A percentile compares a stretch with the other conserved stretches of the same genome.
Evolutionary conservation across 1,284 basidiomycete genomes (phyloP).

Genomic region (Clitocybe nebularis): DNA sequence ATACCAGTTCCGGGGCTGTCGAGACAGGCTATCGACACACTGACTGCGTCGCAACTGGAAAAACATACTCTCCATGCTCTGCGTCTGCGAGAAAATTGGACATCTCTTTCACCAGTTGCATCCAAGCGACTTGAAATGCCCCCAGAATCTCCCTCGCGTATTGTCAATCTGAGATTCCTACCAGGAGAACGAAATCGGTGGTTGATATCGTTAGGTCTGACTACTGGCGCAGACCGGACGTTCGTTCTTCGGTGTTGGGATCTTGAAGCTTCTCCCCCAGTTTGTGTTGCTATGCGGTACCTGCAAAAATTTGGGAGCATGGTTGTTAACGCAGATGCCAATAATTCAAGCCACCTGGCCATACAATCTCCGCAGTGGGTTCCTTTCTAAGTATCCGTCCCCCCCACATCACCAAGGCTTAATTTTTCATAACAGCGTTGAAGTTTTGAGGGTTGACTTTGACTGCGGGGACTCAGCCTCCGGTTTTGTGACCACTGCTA

Average conservation of each 20-base stretch:
- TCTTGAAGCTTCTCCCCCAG: conserved; percentile 23
- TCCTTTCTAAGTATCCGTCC: conserved; percentile 1
- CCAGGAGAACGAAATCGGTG: conserved; percentile 34
- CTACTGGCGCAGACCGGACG: conserved; percentile 14
- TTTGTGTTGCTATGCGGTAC: conserved; percentile 34
- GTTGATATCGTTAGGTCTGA: conserved; percentile 41
- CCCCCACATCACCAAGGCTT: not conserved
- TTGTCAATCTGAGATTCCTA: conserved; percentile 45
- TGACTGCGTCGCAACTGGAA: conserved; percentile 43
- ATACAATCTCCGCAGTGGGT: conserved; percentile 39
- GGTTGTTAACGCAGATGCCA: conserved; percentile 34
- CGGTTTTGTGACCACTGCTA: conserved; percentile 31
- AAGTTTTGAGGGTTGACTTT: conserved; percentile 33
- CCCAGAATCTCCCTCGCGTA: conserved; percentile 17
- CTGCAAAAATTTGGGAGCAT: conserved; percentile 33
- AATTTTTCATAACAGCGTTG: conserved; percentile 24
- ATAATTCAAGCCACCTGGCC: conserved; percentile 30
- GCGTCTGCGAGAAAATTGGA: conserved; percentile 45
- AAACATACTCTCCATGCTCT: conserved; percentile 33
- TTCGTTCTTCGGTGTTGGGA: conserved; percentile 56
- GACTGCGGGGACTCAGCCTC: conserved; percentile 26
- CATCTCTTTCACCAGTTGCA: conserved; percentile 32
- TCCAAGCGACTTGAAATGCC: conserved; percentile 25
- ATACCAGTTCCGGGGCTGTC: conserved; percentile 43
- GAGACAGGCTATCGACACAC: conserved; percentile 23